phyloP scores from a whole-genome alignment of 768 basidiomycete genomes.

The Lactarius vividus region DNA sequence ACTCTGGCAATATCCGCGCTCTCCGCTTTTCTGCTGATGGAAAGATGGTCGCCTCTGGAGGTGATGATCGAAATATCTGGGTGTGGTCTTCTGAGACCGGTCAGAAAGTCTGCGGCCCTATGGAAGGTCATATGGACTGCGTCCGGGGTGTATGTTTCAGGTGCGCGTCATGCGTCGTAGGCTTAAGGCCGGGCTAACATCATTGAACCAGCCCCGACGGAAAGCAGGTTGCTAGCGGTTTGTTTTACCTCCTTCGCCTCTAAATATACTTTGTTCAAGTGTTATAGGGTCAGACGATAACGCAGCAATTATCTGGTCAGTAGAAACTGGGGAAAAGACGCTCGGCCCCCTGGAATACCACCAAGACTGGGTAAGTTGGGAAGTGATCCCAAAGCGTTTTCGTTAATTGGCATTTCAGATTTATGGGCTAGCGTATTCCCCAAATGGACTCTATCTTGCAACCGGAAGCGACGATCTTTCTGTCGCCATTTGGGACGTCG shows the following conservation, averaged over 20 bases:
- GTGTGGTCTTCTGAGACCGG: slow-evolving; percentile 17
- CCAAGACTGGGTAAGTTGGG: slow-evolving; percentile 2
- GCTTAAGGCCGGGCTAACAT: neutral
- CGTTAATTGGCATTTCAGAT: slow-evolving; percentile 1
- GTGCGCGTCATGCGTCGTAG: neutral
- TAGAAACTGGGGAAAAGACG: slow-evolving; percentile 6
- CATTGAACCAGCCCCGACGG: slow-evolving; percentile 12
- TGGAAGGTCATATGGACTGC: slow-evolving; percentile 7
- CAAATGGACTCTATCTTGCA: slow-evolving; percentile 31
- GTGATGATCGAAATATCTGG: slow-evolving; percentile 17
- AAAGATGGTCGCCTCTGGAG: slow-evolving; percentile 19
- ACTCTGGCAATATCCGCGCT: slow-evolving; percentile 14
- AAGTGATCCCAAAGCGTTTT: neutral
- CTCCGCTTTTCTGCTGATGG: slow-evolving; percentile 23
- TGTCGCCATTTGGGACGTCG: slow-evolving; percentile 47
- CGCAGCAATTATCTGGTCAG: slow-evolving; percentile 14
- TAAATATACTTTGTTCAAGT: neutral
- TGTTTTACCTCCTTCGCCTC: neutral
- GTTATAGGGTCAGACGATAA: slow-evolving; percentile 11
- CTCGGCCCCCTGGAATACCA: slow-evolving; percentile 1
- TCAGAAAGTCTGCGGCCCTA: slow-evolving; percentile 10
- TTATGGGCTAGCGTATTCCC: slow-evolving; percentile 18
- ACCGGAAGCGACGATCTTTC: slow-evolving; percentile 49
- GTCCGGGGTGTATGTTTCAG: slow-evolving; percentile 21
- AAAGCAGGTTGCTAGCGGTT: slow-evolving; percentile 17